Percentiles rank a stretch among this genome's conserved stretches.
These are phyloP conservation scores for Penicillium longicatenatum DNA, from an alignment of 495 filamentous ascomycete species.

Conservation along the genomic window DNA sequence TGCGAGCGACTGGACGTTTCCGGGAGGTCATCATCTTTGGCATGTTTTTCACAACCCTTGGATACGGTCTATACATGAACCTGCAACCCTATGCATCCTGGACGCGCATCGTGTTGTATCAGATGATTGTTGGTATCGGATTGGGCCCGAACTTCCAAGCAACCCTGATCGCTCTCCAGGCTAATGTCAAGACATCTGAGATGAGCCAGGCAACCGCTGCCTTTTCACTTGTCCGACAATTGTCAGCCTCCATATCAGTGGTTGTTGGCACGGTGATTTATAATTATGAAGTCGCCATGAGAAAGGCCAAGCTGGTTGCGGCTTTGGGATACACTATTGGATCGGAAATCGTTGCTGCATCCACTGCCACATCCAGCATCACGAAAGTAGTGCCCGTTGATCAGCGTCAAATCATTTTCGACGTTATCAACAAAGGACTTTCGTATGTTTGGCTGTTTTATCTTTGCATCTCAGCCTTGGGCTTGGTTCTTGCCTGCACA, in stretches of 20 bases:
- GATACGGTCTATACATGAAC: constrained; percentile 63
- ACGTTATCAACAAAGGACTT: constrained; percentile 7
- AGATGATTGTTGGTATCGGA: constrained; percentile 56
- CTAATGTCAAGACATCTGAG: constrained; percentile 30
- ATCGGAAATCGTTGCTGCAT: constrained; percentile 5
- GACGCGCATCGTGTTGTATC: constrained; percentile 61
- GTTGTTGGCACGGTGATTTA: constrained; percentile 46
- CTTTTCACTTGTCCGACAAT: constrained; percentile 38
- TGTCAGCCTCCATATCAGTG: constrained; percentile 40
- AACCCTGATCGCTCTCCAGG: constrained; percentile 51
- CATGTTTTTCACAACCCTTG: constrained; percentile 58
- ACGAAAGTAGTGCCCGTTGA: not conserved
- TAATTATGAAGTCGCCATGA: constrained; percentile 1
- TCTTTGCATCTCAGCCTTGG: constrained; percentile 2
- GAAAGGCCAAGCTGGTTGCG: not conserved
- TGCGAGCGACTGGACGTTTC: constrained; percentile 17
- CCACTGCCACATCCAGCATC: constrained; percentile 2
- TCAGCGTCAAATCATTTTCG: constrained; percentile 1
- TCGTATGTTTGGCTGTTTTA: constrained; percentile 11
- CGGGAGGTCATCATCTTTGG: constrained; percentile 56
- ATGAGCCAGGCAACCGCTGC: constrained; percentile 41
- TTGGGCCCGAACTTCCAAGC: constrained; percentile 68
- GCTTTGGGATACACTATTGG: not conserved
- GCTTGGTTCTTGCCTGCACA: constrained; percentile 4
- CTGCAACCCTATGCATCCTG: constrained; percentile 52